These are phyloP conservation scores for Geranium brycei DNA, from an alignment of 345 rosid species.

Conservation along the genomic window DNA sequence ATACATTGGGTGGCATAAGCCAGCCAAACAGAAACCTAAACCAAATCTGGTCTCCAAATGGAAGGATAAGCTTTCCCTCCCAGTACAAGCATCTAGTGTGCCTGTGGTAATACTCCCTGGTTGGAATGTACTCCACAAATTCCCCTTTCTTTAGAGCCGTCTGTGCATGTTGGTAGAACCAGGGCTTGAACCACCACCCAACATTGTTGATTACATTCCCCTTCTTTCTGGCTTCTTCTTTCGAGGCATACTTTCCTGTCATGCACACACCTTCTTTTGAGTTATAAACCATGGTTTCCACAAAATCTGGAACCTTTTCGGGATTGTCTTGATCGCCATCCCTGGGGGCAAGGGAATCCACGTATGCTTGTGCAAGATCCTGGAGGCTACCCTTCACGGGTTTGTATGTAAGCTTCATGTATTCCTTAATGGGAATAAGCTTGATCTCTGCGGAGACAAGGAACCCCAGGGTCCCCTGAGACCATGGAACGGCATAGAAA, in stretches of 20 bases:
- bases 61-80: slow-evolving; percentile 99
- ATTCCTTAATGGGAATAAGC: slow-evolving; percentile 78
- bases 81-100: slow-evolving; percentile 96
- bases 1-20: slow-evolving; percentile 99
- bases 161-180: slow-evolving; percentile 96
- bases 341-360: slow-evolving; percentile 83
- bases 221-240: slow-evolving; percentile 82
- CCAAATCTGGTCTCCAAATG: slow-evolving; percentile 94
- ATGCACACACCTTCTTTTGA: slow-evolving; percentile 75
- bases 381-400: slow-evolving; percentile 63
- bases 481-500: slow-evolving; percentile 92
- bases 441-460: slow-evolving; percentile 90
- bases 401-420: slow-evolving; percentile 85
- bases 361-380: slow-evolving; percentile 68
- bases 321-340: slow-evolving; percentile 74
- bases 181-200: slow-evolving; percentile 98
- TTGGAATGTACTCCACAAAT: slow-evolving; percentile 90
- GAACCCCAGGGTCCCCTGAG: slow-evolving; percentile 91
- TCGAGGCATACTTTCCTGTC: slow-evolving; percentile 90
- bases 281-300: slow-evolving; percentile 76
- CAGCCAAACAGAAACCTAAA: slow-evolving; percentile 90
- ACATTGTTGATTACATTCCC: slow-evolving; percentile 76
- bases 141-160: slow-evolving; percentile 74
- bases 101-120: slow-evolving; percentile 92
- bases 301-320: slow-evolving; percentile 80